These are phyloP conservation scores for Fusarium multiceps DNA, from an alignment of 2,329 filamentous ascomycete species.

Conservation along the genomic window DNA sequence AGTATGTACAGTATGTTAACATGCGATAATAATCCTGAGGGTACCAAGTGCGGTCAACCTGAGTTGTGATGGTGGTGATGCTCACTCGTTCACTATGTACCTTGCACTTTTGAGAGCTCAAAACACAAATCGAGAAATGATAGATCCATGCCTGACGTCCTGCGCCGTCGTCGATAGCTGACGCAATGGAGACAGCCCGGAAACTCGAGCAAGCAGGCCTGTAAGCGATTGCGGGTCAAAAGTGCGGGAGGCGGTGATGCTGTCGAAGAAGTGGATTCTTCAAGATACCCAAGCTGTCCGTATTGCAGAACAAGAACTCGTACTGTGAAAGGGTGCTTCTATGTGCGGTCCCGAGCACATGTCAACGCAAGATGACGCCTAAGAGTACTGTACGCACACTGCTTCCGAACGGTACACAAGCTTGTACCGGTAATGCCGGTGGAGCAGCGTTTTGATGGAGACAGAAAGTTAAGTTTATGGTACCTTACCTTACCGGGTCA, in stretches of 20 bases:
- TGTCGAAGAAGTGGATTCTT: slow-evolving; percentile 30
- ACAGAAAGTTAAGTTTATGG: slow-evolving; percentile 30
- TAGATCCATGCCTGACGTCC: slow-evolving; percentile 12
- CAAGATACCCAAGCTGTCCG: slow-evolving; percentile 13
- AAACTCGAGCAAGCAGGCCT: slow-evolving; percentile 21
- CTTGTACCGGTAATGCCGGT: slow-evolving; percentile 9
- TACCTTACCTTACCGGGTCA: slow-evolving; percentile 31
- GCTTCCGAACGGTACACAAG: slow-evolving; percentile 17
- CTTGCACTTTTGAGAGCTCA: neutral
- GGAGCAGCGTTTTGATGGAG: slow-evolving; percentile 33
- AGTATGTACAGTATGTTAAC: slow-evolving; percentile 5
- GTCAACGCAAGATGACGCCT: neutral
- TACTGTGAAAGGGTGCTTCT: slow-evolving; percentile 15
- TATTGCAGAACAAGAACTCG: slow-evolving; percentile 29
- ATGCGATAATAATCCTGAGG: slow-evolving; percentile 18
- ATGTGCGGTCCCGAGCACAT: neutral
- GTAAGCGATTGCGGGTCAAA: slow-evolving; percentile 34
- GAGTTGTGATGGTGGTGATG: slow-evolving; percentile 12
- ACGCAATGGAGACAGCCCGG: slow-evolving; percentile 37
- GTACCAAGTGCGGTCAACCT: slow-evolving; percentile 12
- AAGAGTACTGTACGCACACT: slow-evolving; percentile 17
- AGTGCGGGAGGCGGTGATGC: slow-evolving; percentile 38
- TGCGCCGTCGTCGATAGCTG: slow-evolving; percentile 28
- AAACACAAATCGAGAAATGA: slow-evolving; percentile 12
- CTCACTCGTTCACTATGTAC: neutral